phyloP scores from a whole-genome alignment of 2,329 filamentous ascomycete genomes.

The Chaetomium olivaceum region DNA sequence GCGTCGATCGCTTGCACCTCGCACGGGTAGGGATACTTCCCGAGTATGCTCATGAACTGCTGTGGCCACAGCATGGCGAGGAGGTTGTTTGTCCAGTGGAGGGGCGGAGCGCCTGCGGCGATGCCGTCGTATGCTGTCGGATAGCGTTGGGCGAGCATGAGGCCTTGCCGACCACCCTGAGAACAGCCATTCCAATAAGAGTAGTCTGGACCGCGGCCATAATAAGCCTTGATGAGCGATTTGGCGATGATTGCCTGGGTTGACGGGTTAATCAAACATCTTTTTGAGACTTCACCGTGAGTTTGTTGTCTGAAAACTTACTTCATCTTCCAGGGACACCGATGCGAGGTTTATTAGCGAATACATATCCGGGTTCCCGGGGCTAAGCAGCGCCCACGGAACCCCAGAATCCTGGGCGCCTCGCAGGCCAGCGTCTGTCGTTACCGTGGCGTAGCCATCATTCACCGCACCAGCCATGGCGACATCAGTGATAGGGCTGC shows the following conservation, averaged over 20 bases:
- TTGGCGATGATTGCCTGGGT: slow-evolving; percentile 46
- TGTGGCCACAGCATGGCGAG: slow-evolving; percentile 36
- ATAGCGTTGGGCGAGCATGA: slow-evolving; percentile 52
- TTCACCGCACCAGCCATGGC: slow-evolving; percentile 28
- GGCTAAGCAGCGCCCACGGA: slow-evolving; percentile 31
- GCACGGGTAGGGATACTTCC: background rate
- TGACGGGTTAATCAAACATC: background rate
- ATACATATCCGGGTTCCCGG: slow-evolving; percentile 33
- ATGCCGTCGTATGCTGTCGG: slow-evolving; percentile 58
- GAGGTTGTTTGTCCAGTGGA: slow-evolving; percentile 37
- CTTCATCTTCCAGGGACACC: slow-evolving; percentile 24
- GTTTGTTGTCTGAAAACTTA: slow-evolving; percentile 27
- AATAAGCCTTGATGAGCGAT: slow-evolving; percentile 49
- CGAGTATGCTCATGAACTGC: slow-evolving; percentile 26
- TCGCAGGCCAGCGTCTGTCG: slow-evolving; percentile 34
- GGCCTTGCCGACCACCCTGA: slow-evolving; percentile 56
- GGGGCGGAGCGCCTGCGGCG: slow-evolving; percentile 48
- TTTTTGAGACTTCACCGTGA: background rate
- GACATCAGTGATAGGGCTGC: slow-evolving; percentile 18
- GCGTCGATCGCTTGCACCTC: background rate
- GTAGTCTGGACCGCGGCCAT: slow-evolving; percentile 45
- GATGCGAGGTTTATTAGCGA: slow-evolving; percentile 31
- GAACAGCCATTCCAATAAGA: slow-evolving; percentile 59
- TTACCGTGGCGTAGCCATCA: slow-evolving; percentile 31
- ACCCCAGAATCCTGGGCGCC: background rate